phyloP scores from a whole-genome alignment of 768 basidiomycete genomes.

The Leucosporidium yakuticum region DNA sequence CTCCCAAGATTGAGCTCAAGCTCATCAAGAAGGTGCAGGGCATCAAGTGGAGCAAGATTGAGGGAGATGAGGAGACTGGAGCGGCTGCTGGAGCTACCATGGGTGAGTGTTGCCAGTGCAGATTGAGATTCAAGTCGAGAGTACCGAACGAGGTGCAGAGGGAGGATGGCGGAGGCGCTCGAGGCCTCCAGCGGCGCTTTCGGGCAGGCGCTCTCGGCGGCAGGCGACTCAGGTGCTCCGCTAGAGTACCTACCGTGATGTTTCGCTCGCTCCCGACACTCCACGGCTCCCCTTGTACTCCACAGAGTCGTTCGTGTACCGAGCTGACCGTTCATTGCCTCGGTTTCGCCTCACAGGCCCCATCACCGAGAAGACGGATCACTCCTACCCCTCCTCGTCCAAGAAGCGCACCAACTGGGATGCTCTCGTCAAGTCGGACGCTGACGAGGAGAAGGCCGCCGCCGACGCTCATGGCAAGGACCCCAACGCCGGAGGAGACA shows the following conservation, averaged over 20 bases:
- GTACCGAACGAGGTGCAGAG: no score
- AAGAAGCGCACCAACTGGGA: constrained; percentile 80
- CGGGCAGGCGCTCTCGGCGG: no score
- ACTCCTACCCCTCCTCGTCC: constrained; percentile 43
- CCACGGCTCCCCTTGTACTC: no score
- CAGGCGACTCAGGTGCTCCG: no score
- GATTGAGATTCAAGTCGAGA: no score
- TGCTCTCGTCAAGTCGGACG: constrained; percentile 63
- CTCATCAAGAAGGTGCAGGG: constrained; percentile 62
- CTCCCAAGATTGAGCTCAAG: constrained; percentile 81
- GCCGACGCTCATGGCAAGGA: constrained; percentile 50
- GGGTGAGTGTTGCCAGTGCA: constrained; percentile 13
- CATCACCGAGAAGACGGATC: constrained; percentile 35
- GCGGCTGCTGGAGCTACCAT: not conserved
- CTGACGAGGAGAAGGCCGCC: constrained; percentile 54
- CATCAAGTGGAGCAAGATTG: constrained; percentile 63
- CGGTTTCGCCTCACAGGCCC: not conserved
- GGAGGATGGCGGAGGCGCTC: no score
- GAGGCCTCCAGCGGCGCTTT: no score
- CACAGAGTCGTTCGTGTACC: no score
- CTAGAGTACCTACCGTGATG: no score
- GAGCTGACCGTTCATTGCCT: no score
- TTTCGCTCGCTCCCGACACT: no score
- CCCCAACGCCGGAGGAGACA: constrained; percentile 85
- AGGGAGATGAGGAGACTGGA: constrained; percentile 54